Percentiles rank a stretch among this genome's conserved stretches.
phyloP scores from a whole-genome alignment of 805 yeast species.

The Lipomyces mesembrius region DNA sequence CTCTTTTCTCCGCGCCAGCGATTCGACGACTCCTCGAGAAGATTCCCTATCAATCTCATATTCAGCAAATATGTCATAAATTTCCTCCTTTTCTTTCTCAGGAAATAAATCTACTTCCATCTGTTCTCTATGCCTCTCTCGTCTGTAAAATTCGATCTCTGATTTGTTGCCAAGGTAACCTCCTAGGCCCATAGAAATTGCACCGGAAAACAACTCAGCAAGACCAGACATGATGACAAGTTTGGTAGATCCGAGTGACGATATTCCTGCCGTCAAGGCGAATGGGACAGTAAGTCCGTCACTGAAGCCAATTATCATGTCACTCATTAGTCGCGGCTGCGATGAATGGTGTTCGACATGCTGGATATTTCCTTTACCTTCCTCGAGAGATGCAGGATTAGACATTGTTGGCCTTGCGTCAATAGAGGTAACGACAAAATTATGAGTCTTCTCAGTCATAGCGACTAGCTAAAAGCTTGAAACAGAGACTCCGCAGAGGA shows the following conservation, averaged over 20 bases:
- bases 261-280: constrained; percentile 93
- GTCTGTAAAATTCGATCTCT: constrained; percentile 59
- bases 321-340: constrained; percentile 86
- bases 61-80: constrained; percentile 9
- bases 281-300: constrained; percentile 97
- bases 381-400: constrained; percentile 6
- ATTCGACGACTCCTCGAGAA: not conserved
- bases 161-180: constrained; percentile 92
- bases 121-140: constrained; percentile 7
- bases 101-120: constrained; percentile 5
- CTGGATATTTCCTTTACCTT: not conserved
- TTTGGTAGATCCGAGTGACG: constrained; percentile 83
- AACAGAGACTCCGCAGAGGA: not conserved
- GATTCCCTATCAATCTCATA: constrained; percentile 3
- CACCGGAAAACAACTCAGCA: constrained; percentile 95
- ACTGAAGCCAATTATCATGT: constrained; percentile 85
- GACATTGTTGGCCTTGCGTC: not conserved
- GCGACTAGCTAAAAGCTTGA: not conserved
- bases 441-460: not conserved
- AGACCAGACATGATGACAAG: constrained; percentile 95
- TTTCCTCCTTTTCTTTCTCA: constrained; percentile 9
- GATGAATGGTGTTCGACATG: constrained; percentile 4
- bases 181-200: constrained; percentile 96
- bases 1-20: not conserved
- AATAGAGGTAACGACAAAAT: not conserved